These are phyloP conservation scores for Panellus pusillus DNA, from an alignment of 768 basidiomycete species.

Conservation along the genomic window DNA sequence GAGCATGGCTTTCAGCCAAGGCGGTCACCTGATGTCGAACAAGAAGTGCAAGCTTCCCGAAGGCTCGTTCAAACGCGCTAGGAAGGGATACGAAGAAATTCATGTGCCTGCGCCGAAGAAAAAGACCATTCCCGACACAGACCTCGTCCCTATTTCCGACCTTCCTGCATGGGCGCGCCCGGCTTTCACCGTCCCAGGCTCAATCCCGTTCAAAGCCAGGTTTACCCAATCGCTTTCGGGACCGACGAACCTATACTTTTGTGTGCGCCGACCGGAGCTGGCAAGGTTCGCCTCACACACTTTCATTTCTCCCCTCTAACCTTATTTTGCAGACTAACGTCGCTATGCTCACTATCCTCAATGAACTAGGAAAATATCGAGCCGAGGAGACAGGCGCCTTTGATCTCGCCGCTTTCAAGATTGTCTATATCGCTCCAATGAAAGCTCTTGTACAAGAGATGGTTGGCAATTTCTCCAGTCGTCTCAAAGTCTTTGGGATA, in stretches of 20 bases:
- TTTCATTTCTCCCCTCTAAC: neutral
- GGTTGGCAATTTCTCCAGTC: slow-evolving; percentile 89
- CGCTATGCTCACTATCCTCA: slow-evolving; percentile 91
- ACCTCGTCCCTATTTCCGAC: slow-evolving; percentile 67
- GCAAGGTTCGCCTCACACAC: slow-evolving; percentile 72
- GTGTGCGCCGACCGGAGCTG: slow-evolving; percentile 97
- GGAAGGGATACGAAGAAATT: slow-evolving; percentile 98
- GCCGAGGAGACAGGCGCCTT: slow-evolving; percentile 77
- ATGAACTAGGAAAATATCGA: slow-evolving; percentile 87
- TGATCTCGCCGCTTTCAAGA: slow-evolving; percentile 90
- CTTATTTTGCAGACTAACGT: slow-evolving; percentile 80
- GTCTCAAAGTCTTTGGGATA: slow-evolving; percentile 70
- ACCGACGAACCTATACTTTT: slow-evolving; percentile 93
- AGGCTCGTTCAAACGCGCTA: slow-evolving; percentile 94
- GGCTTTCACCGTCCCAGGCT: slow-evolving; percentile 81
- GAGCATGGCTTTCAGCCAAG: slow-evolving; percentile 93
- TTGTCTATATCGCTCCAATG: slow-evolving; percentile 98
- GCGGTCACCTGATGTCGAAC: slow-evolving; percentile 97
- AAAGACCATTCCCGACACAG: slow-evolving; percentile 59
- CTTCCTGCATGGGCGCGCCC: slow-evolving; percentile 86
- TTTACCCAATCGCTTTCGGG: slow-evolving; percentile 91
- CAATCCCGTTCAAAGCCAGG: slow-evolving; percentile 91
- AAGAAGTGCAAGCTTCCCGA: slow-evolving; percentile 98
- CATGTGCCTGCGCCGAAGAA: slow-evolving; percentile 93
- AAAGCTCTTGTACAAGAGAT: slow-evolving; percentile 99